Percentiles rank a stretch among this genome's conserved stretches.
These are phyloP conservation scores for Mycena crocata DNA, from an alignment of 768 basidiomycete species.

Conservation along the genomic window DNA sequence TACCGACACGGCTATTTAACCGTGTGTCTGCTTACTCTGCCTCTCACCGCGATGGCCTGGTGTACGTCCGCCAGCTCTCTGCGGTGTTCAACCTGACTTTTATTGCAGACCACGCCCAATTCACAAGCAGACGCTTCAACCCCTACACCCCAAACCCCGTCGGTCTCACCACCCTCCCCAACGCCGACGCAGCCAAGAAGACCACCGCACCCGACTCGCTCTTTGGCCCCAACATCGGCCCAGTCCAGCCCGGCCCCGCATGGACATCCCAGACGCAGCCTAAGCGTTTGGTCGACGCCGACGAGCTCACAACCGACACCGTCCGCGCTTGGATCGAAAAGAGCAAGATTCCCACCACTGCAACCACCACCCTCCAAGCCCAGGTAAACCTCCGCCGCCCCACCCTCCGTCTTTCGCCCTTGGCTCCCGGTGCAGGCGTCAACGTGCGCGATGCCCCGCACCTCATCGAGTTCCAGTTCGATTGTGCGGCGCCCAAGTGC, in stretches of 20 bases:
- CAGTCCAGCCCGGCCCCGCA: conserved; percentile 72
- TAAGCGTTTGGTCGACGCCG: conserved; percentile 58
- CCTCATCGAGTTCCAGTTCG: conserved; percentile 90
- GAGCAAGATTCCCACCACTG: conserved; percentile 67
- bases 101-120: conserved; percentile 37
- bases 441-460: conserved; percentile 65
- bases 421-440: conserved; percentile 58
- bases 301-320: conserved; percentile 84
- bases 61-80: too few species aligned
- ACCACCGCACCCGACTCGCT: conserved; percentile 72
- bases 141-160: conserved; percentile 27
- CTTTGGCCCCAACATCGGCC: conserved; percentile 92
- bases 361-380: conserved; percentile 94
- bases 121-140: conserved; percentile 25
- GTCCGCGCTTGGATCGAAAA: conserved; percentile 90
- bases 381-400: conserved; percentile 95
- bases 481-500: conserved; percentile 90
- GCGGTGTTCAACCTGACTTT: too few species aligned
- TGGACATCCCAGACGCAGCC: conserved; percentile 80
- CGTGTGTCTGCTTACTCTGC: too few species aligned
- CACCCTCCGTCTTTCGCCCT: conserved; percentile 80
- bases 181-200: not conserved
- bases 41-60: too few species aligned
- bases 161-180: conserved; percentile 13
- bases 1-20: too few species aligned